These are phyloP conservation scores for Elaeagnus macrophylla DNA, from an alignment of 306 rosid species.

Conservation along the genomic window DNA sequence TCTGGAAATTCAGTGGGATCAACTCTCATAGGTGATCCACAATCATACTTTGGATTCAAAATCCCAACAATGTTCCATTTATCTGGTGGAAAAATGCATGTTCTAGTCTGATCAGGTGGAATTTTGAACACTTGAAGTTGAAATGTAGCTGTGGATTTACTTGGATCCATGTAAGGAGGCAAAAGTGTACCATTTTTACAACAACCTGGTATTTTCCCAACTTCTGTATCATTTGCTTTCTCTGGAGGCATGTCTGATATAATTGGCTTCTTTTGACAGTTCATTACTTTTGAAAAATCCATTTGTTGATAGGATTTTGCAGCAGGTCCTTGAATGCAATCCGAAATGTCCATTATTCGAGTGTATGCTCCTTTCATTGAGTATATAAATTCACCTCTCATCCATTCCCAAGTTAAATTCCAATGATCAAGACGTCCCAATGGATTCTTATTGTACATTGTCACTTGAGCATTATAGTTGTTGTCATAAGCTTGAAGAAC, in stretches of 20 bases:
- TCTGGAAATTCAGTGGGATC: constrained; percentile 35
- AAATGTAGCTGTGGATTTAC: constrained; percentile 31
- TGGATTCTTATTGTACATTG: constrained; percentile 36
- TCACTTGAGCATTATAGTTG: constrained; percentile 44
- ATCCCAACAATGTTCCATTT: constrained; percentile 45
- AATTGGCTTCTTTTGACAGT: constrained; percentile 49
- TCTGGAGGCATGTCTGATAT: constrained; percentile 47
- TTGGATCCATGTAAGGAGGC: constrained; percentile 38
- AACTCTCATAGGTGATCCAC: constrained; percentile 41
- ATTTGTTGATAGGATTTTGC: constrained; percentile 32
- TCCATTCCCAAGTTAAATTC: constrained; percentile 72
- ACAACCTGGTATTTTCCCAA: constrained; percentile 45
- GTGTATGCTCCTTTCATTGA: constrained; percentile 65
- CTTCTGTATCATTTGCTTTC: constrained; percentile 26
- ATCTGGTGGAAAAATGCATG: constrained; percentile 36
- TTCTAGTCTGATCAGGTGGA: constrained; percentile 51
- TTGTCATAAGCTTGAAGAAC: constrained; percentile 35
- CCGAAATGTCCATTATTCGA: constrained; percentile 23
- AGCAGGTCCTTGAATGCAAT: constrained; percentile 36
- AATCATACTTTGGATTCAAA: constrained; percentile 33
- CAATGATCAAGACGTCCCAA: constrained; percentile 49
- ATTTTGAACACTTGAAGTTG: constrained; percentile 48
- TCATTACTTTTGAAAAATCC: constrained; percentile 51
- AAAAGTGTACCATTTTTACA: constrained; percentile 50
- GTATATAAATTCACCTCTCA: constrained; percentile 59